Percentiles rank a stretch among this genome's conserved stretches.
These are phyloP conservation scores for Diplocarpon rosae DNA, from an alignment of 2,329 filamentous ascomycete genomes.

Conservation along the genomic window DNA sequence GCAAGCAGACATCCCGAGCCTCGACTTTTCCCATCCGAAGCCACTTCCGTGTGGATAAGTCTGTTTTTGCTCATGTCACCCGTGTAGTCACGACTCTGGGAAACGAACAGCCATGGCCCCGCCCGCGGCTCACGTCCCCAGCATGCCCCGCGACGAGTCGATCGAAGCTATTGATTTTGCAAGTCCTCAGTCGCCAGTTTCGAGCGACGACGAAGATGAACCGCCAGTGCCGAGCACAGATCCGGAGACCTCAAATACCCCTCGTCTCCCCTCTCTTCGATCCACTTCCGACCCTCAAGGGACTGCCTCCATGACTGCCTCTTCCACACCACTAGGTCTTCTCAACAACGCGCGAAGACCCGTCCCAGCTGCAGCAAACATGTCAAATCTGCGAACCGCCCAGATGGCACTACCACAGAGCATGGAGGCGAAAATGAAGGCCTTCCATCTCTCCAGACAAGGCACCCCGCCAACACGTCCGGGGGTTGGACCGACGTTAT, in stretches of 20 bases:
- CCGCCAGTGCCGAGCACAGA: constrained; percentile 9
- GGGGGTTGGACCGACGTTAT: constrained; percentile 23
- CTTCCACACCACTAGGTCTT: constrained; percentile 74
- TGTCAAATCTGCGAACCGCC: constrained; percentile 10
- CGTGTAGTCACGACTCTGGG: not conserved
- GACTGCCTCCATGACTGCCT: constrained; percentile 54
- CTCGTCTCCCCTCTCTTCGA: constrained; percentile 47
- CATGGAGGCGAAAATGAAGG: constrained; percentile 58
- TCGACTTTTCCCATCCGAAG: constrained; percentile 1
- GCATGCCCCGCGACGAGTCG: constrained; percentile 14
- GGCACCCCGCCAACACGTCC: constrained; percentile 36
- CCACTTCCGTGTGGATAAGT: not conserved
- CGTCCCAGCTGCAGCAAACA: constrained; percentile 14
- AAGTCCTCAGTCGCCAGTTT: constrained; percentile 9
- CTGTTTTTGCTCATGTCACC: constrained; percentile 6
- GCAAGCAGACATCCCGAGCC: constrained; percentile 2
- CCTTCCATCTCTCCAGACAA: constrained; percentile 55
- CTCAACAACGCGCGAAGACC: constrained; percentile 55
- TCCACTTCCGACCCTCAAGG: constrained; percentile 47
- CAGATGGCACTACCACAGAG: constrained; percentile 49
- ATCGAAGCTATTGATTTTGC: constrained; percentile 19
- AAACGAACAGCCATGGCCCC: constrained; percentile 14
- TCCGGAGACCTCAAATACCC: constrained; percentile 26
- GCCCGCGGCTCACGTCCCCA: constrained; percentile 12
- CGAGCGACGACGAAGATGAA: constrained; percentile 11